These are phyloP conservation scores for Penicillium oxalicum DNA, from an alignment of 2,329 filamentous ascomycete species.

Conservation along the genomic window DNA sequence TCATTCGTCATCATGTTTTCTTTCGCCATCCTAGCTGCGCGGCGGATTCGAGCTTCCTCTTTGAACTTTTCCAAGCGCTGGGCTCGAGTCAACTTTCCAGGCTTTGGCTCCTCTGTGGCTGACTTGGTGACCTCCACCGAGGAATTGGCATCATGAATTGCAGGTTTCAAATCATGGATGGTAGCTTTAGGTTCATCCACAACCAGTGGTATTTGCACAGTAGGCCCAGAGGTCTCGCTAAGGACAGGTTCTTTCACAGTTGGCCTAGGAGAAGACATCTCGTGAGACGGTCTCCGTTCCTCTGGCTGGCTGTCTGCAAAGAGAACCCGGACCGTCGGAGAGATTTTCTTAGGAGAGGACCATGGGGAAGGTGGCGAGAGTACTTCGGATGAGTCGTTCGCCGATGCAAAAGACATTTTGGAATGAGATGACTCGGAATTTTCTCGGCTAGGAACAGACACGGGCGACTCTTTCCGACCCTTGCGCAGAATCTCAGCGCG, in stretches of 20 bases:
- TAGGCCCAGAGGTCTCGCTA: not conserved
- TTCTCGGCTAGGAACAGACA: constrained; percentile 14
- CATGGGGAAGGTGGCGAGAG: constrained; percentile 8
- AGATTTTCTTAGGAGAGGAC: constrained; percentile 6
- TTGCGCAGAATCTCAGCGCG: constrained; percentile 20
- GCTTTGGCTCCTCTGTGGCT: not conserved
- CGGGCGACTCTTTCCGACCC: constrained; percentile 14
- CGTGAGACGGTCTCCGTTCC: constrained; percentile 2
- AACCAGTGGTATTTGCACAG: not conserved
- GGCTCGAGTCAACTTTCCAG: constrained; percentile 7
- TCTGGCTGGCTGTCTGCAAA: constrained; percentile 4
- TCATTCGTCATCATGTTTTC: constrained; percentile 1
- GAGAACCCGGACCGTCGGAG: not conserved
- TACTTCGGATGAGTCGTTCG: constrained; percentile 5
- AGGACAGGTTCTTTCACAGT: not conserved
- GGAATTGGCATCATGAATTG: too few relatives aligned
- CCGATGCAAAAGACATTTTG: constrained; percentile 14
- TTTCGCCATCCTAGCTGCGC: constrained; percentile 6
- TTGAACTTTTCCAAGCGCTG: constrained; percentile 16
- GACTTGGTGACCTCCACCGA: too few relatives aligned
- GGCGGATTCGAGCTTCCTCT: constrained; percentile 13
- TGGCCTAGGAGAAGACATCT: not conserved
- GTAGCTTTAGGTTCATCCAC: constrained; percentile 1
- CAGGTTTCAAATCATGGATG: too few relatives aligned
- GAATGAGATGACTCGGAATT: constrained; percentile 22